Evolutionary conservation across 139 green algal species (phyloP).

Genomic region (Yamagishiella unicocca): DNA sequence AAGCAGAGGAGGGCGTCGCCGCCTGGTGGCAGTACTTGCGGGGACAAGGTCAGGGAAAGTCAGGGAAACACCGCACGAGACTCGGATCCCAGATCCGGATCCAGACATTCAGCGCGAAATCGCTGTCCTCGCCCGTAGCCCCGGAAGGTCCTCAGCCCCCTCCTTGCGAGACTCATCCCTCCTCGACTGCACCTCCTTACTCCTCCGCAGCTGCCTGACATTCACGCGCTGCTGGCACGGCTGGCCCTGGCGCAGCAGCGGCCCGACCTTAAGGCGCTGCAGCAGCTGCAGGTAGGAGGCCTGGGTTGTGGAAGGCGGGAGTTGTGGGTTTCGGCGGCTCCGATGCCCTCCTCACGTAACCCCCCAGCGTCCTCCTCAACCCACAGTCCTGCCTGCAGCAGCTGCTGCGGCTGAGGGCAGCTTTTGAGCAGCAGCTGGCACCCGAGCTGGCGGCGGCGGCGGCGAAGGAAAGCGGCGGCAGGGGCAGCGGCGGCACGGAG

Average conservation of each 20-base stretch:
- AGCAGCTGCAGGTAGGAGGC: conserved; percentile 53
- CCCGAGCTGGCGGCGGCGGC: conserved; percentile 8
- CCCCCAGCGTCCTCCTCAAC: not conserved
- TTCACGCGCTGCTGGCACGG: conserved; percentile 62
- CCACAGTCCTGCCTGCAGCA: conserved; percentile 48
- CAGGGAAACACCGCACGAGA: too few species aligned
- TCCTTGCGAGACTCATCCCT: too few species aligned
- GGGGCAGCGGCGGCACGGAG: too few species aligned
- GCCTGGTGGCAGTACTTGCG: too few species aligned
- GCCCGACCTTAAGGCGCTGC: conserved; percentile 67
- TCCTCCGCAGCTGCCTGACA: conserved; percentile 68
- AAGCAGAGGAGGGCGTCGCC: too few species aligned
- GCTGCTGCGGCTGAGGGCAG: conserved; percentile 56
- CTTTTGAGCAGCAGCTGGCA: conserved; percentile 55
- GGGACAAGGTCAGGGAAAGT: too few species aligned
- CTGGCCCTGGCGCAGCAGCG: conserved; percentile 63
- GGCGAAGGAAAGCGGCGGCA: too few species aligned
- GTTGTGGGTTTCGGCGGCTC: not conserved
- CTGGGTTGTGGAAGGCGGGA: not conserved
- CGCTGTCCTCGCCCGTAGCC: too few species aligned
- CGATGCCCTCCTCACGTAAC: not conserved
- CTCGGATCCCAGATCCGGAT: too few species aligned
- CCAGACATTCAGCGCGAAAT: too few species aligned
- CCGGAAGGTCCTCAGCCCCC: too few species aligned
- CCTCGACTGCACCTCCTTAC: not conserved